phyloP scores from a whole-genome alignment of 306 rosid species.

The Malus orientalis region DNA sequence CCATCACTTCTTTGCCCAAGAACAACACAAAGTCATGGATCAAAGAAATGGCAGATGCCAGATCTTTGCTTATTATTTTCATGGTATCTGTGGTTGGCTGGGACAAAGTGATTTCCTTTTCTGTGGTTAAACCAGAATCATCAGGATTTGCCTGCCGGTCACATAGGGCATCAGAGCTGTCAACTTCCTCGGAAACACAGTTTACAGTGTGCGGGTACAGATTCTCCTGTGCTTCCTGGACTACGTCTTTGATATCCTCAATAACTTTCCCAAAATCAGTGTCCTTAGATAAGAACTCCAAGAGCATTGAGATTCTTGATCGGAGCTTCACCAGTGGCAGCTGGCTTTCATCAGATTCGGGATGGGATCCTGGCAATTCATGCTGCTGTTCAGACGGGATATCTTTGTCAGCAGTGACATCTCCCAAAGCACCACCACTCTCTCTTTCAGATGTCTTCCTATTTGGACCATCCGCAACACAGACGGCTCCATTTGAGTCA shows the following conservation, averaged over 20 bases:
- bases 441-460: conserved; percentile 33
- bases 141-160: conserved; percentile 67
- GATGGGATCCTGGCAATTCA: conserved; percentile 17
- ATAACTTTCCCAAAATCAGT: conserved; percentile 55
- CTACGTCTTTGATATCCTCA: conserved; percentile 67
- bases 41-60: conserved; percentile 69
- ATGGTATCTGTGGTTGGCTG: conserved; percentile 33
- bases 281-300: conserved; percentile 64
- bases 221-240: conserved; percentile 58
- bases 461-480: conserved; percentile 31
- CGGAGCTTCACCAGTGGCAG: conserved; percentile 50
- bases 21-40: conserved; percentile 68
- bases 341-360: conserved; percentile 27
- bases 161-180: conserved; percentile 38
- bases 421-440: conserved; percentile 26
- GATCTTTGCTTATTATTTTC: conserved; percentile 38
- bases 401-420: conserved; percentile 21
- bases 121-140: conserved; percentile 49
- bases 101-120: conserved; percentile 40
- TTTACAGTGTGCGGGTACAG: conserved; percentile 29
- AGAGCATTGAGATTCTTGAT: conserved; percentile 59
- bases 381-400: conserved; percentile 30
- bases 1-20: conserved; percentile 65
- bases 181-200: conserved; percentile 34
- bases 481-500: conserved; percentile 44